These are phyloP conservation scores for Usnea hakonensis DNA, from an alignment of 495 filamentous ascomycete genomes.

Conservation along the genomic window DNA sequence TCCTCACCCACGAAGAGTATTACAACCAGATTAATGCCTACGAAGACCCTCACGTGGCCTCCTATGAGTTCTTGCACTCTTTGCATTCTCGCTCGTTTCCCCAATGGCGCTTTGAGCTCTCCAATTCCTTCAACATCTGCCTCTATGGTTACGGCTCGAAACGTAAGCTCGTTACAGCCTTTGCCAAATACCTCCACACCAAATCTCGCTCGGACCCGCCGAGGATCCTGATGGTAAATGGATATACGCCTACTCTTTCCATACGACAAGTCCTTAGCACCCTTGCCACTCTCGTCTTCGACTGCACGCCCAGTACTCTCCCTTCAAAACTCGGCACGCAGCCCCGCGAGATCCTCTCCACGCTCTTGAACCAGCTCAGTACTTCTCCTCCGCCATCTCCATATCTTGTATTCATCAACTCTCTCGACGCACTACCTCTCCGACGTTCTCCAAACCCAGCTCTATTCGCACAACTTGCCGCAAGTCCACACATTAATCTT, in stretches of 20 bases:
- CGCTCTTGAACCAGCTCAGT: slow-evolving; percentile 52
- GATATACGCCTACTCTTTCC: slow-evolving; percentile 69
- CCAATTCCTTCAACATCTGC: slow-evolving; percentile 82
- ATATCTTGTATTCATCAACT: slow-evolving; percentile 72
- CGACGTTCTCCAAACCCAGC: slow-evolving; percentile 62
- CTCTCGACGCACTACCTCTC: slow-evolving; percentile 70
- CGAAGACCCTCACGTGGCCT: slow-evolving; percentile 62
- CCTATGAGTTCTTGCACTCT: slow-evolving; percentile 61
- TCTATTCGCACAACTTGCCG: slow-evolving; percentile 65
- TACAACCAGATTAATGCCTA: slow-evolving; percentile 62
- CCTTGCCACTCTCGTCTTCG: slow-evolving; percentile 57
- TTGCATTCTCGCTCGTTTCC: slow-evolving; percentile 75
- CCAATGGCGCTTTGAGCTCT: slow-evolving; percentile 90
- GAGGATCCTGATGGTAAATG: slow-evolving; percentile 79
- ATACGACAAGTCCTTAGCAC: slow-evolving; percentile 72
- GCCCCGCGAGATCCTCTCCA: slow-evolving; percentile 57
- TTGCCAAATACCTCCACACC: slow-evolving; percentile 64
- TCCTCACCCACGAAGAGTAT: slow-evolving; percentile 88
- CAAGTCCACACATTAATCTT: slow-evolving; percentile 65
- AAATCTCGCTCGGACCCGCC: slow-evolving; percentile 32
- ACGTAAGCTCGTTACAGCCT: slow-evolving; percentile 62
- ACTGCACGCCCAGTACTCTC: slow-evolving; percentile 35
- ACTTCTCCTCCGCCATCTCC: slow-evolving; percentile 33
- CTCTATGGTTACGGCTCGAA: slow-evolving; percentile 92
- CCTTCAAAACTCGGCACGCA: slow-evolving; percentile 52